phyloP scores from a whole-genome alignment of 1,284 basidiomycete species.

The Mycosarcoma mackinlayi region DNA sequence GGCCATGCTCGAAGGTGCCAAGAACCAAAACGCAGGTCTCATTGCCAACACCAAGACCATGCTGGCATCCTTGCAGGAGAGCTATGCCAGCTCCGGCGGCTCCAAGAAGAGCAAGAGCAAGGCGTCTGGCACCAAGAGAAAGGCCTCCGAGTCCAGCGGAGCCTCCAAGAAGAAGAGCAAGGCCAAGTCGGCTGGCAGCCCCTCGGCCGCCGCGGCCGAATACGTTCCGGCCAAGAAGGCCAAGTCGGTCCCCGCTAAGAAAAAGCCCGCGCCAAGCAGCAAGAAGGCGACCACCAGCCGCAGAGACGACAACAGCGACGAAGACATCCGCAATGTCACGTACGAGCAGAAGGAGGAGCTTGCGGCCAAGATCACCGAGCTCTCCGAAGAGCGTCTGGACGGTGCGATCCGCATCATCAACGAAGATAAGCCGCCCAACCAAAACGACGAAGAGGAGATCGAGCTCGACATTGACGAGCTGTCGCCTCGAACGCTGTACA shows the following conservation, averaged over 20 bases:
- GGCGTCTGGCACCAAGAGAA: slow-evolving; percentile 49
- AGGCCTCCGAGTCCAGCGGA: slow-evolving; percentile 41
- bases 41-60: slow-evolving; percentile 59
- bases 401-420: slow-evolving; percentile 67
- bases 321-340: slow-evolving; percentile 64
- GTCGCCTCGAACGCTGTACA: slow-evolving; percentile 65
- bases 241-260: slow-evolving; percentile 52
- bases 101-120: slow-evolving; percentile 59
- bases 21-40: slow-evolving; percentile 58
- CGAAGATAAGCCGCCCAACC: slow-evolving; percentile 66
- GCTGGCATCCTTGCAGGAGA: slow-evolving; percentile 55
- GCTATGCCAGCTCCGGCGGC: slow-evolving; percentile 44
- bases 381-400: slow-evolving; percentile 66
- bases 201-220: slow-evolving; percentile 27
- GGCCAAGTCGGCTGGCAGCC: slow-evolving; percentile 38
- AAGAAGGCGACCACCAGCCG: slow-evolving; percentile 52
- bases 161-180: slow-evolving; percentile 50
- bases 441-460: slow-evolving; percentile 67
- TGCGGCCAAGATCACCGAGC: slow-evolving; percentile 66
- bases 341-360: slow-evolving; percentile 68
- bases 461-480: slow-evolving; percentile 68
- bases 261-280: slow-evolving; percentile 36
- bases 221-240: slow-evolving; percentile 53
- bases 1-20: slow-evolving; percentile 56
- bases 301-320: slow-evolving; percentile 50